phyloP scores from a whole-genome alignment of 352 stramenopile genomes.

The Phytopythium helicoides region DNA sequence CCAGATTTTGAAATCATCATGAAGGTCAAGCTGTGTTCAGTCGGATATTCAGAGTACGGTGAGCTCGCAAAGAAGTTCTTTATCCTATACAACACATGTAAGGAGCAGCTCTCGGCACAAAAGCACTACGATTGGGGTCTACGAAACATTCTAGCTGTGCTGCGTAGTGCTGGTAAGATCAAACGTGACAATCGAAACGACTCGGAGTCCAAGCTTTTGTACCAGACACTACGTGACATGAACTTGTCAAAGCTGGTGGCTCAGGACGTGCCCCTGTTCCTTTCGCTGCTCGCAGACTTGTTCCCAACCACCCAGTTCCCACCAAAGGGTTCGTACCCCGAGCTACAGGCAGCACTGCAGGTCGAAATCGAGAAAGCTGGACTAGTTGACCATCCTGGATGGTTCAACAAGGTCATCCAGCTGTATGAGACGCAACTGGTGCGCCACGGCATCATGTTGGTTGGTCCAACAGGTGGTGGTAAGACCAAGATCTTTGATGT shows the following conservation, averaged over 20 bases:
- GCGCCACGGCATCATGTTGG: slow-evolving; percentile 98
- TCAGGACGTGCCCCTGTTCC: slow-evolving; percentile 97
- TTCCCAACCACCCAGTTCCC: slow-evolving; percentile 92
- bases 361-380: slow-evolving; percentile 91
- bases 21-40: slow-evolving; percentile 94
- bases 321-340: slow-evolving; percentile 95
- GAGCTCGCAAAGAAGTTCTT: slow-evolving; percentile 92
- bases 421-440: slow-evolving; percentile 98
- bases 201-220: slow-evolving; percentile 86
- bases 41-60: slow-evolving; percentile 93
- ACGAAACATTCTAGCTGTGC: slow-evolving; percentile 88
- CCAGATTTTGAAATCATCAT: slow-evolving; percentile 94
- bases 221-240: slow-evolving; percentile 94
- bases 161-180: slow-evolving; percentile 88
- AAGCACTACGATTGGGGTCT: slow-evolving; percentile 94
- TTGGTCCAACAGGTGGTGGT: slow-evolving; percentile 94
- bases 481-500: slow-evolving; percentile 98
- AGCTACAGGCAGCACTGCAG: slow-evolving; percentile 89
- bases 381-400: slow-evolving; percentile 85
- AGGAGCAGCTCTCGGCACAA: slow-evolving; percentile 90
- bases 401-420: slow-evolving; percentile 96
- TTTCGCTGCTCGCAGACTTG: slow-evolving; percentile 95
- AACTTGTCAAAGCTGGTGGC: slow-evolving; percentile 98
- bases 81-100: slow-evolving; percentile 90
- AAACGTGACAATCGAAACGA: slow-evolving; percentile 90